Evolutionary conservation across 257 asterid genomes (phyloP).

Genomic region (Solanum chmielewskii): DNA sequence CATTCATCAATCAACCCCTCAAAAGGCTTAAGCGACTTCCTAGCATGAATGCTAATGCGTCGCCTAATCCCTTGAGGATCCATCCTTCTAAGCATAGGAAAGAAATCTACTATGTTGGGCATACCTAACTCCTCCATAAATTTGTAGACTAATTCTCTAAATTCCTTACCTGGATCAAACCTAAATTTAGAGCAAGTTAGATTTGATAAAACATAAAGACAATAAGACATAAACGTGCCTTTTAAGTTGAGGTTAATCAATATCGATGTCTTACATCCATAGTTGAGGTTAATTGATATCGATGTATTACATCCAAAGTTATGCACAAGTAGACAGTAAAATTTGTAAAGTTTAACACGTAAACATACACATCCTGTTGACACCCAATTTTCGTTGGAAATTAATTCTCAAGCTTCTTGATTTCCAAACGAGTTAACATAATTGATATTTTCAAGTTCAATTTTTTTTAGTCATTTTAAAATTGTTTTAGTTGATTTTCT

Average conservation of each 20-base stretch:
- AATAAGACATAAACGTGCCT: not conserved
- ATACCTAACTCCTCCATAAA: not conserved
- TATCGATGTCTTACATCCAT: too few relatives aligned
- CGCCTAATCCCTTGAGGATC: slow-evolving; percentile 1
- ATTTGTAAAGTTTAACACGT: too few relatives aligned
- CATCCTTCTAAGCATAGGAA: not conserved
- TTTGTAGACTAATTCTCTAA: not conserved
- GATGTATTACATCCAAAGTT: not conserved
- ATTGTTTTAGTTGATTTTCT: too few relatives aligned
- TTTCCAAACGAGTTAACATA: too few relatives aligned
- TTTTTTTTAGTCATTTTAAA: too few relatives aligned
- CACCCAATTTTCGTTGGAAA: too few relatives aligned
- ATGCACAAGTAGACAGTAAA: not conserved
- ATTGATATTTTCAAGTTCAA: too few relatives aligned
- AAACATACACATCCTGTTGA: too few relatives aligned
- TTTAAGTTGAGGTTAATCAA: too few relatives aligned
- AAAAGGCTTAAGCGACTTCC: not conserved
- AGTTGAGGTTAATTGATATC: not conserved
- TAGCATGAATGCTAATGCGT: not conserved
- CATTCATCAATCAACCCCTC: not conserved
- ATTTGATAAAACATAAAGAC: not conserved
- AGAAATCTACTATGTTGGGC: not conserved
- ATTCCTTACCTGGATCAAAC: not conserved
- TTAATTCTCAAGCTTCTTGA: too few relatives aligned
- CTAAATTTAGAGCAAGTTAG: not conserved